A percentile compares a stretch with the other conserved stretches of the same genome.
Evolutionary conservation across 805 yeast genomes (phyloP).

Genomic region (Novakomyces olei): DNA sequence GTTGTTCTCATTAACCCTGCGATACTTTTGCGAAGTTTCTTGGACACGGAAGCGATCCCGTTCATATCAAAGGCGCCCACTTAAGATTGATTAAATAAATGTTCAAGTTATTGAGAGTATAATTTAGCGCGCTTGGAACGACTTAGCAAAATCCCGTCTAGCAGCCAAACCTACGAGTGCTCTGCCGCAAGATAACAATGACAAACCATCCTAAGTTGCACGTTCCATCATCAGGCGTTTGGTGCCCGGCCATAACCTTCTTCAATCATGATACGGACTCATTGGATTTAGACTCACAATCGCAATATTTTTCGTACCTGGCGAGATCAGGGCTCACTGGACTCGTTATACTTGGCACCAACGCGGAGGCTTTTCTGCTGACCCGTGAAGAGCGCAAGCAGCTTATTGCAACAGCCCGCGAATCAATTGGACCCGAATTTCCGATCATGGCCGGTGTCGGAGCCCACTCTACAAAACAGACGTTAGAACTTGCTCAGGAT

Average conservation of each 20-base stretch:
- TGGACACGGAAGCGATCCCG: too few relatives aligned
- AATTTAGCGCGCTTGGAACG: too few relatives aligned
- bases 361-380: conserved; percentile 33
- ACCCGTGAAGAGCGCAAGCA: conserved; percentile 23
- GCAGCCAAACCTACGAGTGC: too few relatives aligned
- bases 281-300: conserved; percentile 25
- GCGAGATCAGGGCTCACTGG: conserved; percentile 27
- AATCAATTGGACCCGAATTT: conserved; percentile 19
- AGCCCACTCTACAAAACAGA: conserved; percentile 24
- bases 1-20: too few relatives aligned
- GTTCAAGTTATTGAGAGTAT: too few relatives aligned
- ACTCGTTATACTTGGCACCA: conserved; percentile 29
- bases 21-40: too few relatives aligned
- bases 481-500: conserved; percentile 16
- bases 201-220: too few relatives aligned
- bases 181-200: too few relatives aligned
- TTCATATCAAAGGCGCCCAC: too few relatives aligned
- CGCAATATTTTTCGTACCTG: conserved; percentile 24
- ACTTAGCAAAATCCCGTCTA: too few relatives aligned
- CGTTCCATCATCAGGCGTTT: too few relatives aligned
- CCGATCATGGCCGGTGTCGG: conserved; percentile 30
- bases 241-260: conserved; percentile 8
- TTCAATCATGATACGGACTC: conserved; percentile 6
- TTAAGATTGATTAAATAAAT: too few relatives aligned
- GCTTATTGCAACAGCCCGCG: conserved; percentile 14